These are phyloP conservation scores for Hortiboletus campestris DNA, from an alignment of 768 basidiomycete genomes.

Conservation along the genomic window DNA sequence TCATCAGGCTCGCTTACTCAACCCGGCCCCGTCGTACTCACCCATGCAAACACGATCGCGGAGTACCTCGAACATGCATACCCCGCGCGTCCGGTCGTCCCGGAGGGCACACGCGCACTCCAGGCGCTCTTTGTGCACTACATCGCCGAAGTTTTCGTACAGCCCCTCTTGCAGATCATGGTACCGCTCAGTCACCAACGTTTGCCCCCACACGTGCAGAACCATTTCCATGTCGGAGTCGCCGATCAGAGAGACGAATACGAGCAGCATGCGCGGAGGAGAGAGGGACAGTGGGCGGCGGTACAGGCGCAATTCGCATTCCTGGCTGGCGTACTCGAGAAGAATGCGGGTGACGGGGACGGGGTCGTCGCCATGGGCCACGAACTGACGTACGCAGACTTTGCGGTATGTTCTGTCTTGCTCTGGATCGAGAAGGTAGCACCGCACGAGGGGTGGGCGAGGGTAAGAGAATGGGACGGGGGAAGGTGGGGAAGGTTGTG, in stretches of 20 bases:
- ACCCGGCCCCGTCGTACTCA: constrained; percentile 48
- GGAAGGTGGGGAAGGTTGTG: constrained; percentile 65
- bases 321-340: constrained; percentile 62
- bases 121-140: constrained; percentile 71
- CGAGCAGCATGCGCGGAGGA: constrained; percentile 33
- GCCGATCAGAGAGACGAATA: background rate
- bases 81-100: constrained; percentile 68
- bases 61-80: constrained; percentile 71
- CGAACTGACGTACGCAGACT: constrained; percentile 71
- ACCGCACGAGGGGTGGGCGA: constrained; percentile 70
- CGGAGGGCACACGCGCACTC: constrained; percentile 65
- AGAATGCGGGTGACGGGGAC: constrained; percentile 60
- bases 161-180: constrained; percentile 68
- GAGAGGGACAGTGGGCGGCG: constrained; percentile 62
- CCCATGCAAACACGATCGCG: constrained; percentile 60
- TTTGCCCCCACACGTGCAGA: constrained; percentile 53
- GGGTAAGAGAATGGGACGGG: constrained; percentile 66
- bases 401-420: constrained; percentile 67
- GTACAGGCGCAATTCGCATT: constrained; percentile 69
- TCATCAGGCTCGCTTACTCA: constrained; percentile 31
- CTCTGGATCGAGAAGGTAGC: constrained; percentile 75
- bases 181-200: constrained; percentile 64
- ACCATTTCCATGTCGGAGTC: constrained; percentile 40
- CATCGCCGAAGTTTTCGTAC: constrained; percentile 61
- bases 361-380: constrained; percentile 63